Base-by-base conservation (phyloP, 78 protist species). In the Speleostelium caveatum region DNA sequence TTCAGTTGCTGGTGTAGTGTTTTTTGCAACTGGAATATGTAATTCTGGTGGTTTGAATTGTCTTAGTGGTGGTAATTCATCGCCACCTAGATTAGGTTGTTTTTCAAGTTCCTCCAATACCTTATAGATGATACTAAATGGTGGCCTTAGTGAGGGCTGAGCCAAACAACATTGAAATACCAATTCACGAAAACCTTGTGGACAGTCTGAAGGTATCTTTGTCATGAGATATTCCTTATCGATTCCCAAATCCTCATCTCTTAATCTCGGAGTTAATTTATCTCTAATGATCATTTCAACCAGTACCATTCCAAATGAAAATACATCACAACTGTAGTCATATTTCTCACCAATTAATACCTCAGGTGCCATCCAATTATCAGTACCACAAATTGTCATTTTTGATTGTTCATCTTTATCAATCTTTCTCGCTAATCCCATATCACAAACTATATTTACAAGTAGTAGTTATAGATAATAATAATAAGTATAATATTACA, bases 361-460 rank as follows among this genome's bases (percentile, higher is more conserved):
- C 36, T 86, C 93, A 39, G 86, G 93, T 67, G 93, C 73, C 75
- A 69, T 72, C 92, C 92, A 86, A 62, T 60, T 85, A 49, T 73
- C 93, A 38, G 93, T 73, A 17, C 93, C 93, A 62, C 93, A 86
- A 26, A 86, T 86, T 22, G 93, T 86, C 93, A 86, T 86, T 41
- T 67, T 60, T 6, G 71, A 49, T 36, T 86, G 45, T 33, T 69
- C 80, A 19, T 41, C 49, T 28, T 49, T 45, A 38, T 86, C 73
- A 7, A 86, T 45, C 22, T 67, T 30, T 60, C 80, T 61, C 4
- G 93, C 68, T 16, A 93, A 32, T 38, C 96, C 96, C 73, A 94
- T 94, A 45, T 94, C 96, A 56, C 90, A 62, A 7, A 94, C 89
- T n/a, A n/a, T n/a, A n/a, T n/a, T n/a, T n/a, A n/a, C n/a, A n/a